Base-by-base conservation (phyloP, 371 early-diverging fungal genomes). In the Neoconidiobolus thromboides region DNA sequence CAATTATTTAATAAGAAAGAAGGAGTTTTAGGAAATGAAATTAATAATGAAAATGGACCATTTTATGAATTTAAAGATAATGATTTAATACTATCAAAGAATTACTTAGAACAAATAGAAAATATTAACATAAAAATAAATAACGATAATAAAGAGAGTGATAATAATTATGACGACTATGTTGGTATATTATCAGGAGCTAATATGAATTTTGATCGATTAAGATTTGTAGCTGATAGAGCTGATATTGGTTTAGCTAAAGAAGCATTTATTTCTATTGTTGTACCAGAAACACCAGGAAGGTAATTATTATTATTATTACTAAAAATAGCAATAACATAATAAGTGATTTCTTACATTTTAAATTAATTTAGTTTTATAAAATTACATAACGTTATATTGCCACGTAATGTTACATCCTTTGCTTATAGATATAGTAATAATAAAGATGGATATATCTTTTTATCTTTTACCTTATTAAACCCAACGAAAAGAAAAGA, bases 191-290 rank as follows among this genome's bases (percentile, higher is more conserved):
- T 85, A 46, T 83, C 84, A 7, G 97, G 97, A 12, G 97, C 97
- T 55, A 97, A 97, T 72, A 94, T 95, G 83, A 91, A 95, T 73
- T 97, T 95, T 78, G 91, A 93, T 67, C 82, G 94, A 2, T 74
- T 97, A 14, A 78, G 94, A 26, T 96, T 94, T 64, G 93, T 97
- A 9, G 91, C 92, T 12, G 95, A 95, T 67, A 85, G 94, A 57
- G 90, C 95, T 0, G 83, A 85, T 7, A 68, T 95, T 9, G 96
- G 97, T 61, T 93, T 94, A 68, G 73, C 82, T 43, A 73, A 74
- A 37, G 97, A 96, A 67, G 93, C 86, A 0, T 77, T 97, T n/a
- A 73, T 92, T 49, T 82, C 83, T 1, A 89, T 87, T 5, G 79
- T 81, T n/a, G 85, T 95, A 48, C 93, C 94, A 15, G 96, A 95